Conservation (phyloP, 2,329 filamentous ascomycete species). For the Hansfordia pulvinata region DNA sequence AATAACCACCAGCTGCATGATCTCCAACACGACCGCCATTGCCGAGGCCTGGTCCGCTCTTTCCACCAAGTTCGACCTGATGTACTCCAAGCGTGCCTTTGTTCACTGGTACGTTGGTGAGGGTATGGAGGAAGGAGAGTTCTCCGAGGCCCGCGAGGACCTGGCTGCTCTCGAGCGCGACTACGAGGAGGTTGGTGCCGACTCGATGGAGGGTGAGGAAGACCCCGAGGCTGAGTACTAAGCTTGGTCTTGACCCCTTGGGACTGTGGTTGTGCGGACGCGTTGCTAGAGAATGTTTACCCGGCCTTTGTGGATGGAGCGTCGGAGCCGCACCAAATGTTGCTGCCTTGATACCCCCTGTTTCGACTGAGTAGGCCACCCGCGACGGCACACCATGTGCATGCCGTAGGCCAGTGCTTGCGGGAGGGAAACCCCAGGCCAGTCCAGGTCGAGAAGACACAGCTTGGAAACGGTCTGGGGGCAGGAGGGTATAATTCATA, state of each 20-base stretch:
- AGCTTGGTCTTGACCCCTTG: conserved; percentile 10
- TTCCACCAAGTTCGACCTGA: conserved; percentile 97
- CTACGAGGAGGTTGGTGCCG: conserved; percentile 96
- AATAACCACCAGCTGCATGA: conserved; percentile 62
- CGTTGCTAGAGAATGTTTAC: no score
- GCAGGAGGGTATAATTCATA: conserved; percentile 11
- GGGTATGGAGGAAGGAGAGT: conserved; percentile 99
- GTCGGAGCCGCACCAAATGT: no score
- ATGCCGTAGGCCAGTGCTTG: no score
- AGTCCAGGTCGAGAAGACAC: no score
- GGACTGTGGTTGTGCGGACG: no score
- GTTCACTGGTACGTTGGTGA: conserved; percentile 99
- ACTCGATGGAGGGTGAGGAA: conserved; percentile 81
- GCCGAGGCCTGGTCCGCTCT: conserved; percentile 95
- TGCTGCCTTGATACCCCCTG: no score
- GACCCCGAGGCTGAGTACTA: conserved; percentile 88
- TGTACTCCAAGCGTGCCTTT: conserved; percentile 99
- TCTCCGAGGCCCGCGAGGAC: conserved; percentile 98
- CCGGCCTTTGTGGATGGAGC: no score
- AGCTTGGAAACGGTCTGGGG: no score
- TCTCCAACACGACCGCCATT: conserved; percentile 97
- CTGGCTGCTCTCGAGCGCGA: conserved; percentile 94
- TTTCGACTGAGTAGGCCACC: no score
- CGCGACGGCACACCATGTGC: no score
- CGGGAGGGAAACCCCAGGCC: no score